phyloP scores from a whole-genome alignment of 768 basidiomycete species.

The Amylocystis lapponica region DNA sequence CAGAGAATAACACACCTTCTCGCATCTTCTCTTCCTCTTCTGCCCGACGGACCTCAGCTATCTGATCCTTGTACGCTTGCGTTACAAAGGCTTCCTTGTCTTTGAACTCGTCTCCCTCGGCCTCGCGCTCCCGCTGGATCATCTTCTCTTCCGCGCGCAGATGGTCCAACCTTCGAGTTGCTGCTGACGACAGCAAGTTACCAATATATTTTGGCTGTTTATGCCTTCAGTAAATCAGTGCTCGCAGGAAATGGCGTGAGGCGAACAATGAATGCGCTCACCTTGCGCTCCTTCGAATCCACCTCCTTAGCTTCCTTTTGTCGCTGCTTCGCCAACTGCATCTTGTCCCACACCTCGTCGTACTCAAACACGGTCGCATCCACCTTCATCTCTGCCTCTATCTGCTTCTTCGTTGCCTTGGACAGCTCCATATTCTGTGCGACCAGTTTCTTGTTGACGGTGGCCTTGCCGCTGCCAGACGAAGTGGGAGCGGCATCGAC shows the following conservation, averaged over 20 bases:
- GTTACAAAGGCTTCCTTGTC: constrained; percentile 99
- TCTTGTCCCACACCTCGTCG: constrained; percentile 93
- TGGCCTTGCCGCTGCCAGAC: constrained; percentile 31
- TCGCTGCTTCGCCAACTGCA: constrained; percentile 78
- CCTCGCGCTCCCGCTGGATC: constrained; percentile 88
- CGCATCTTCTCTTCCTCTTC: constrained; percentile 88
- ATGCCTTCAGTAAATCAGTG: constrained; percentile 15
- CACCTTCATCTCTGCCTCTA: constrained; percentile 73
- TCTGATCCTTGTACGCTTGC: constrained; percentile 93
- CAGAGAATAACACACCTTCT: constrained; percentile 60
- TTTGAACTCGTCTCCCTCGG: constrained; percentile 87
- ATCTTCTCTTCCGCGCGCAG: constrained; percentile 96
- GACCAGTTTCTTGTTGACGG: constrained; percentile 48
- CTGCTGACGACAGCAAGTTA: constrained; percentile 70
- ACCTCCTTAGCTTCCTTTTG: constrained; percentile 74
- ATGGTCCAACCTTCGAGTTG: constrained; percentile 84
- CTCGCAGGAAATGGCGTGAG: not conserved
- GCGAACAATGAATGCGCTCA: constrained; percentile 26
- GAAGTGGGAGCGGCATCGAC: constrained; percentile 44
- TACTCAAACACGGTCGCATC: constrained; percentile 89
- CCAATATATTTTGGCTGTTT: constrained; percentile 89
- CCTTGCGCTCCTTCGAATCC: constrained; percentile 76
- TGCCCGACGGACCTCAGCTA: constrained; percentile 83
- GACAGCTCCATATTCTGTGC: constrained; percentile 58
- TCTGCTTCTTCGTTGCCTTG: constrained; percentile 60